phyloP scores from a whole-genome alignment of 495 filamentous ascomycete genomes.

The Entonaema liquescens region DNA sequence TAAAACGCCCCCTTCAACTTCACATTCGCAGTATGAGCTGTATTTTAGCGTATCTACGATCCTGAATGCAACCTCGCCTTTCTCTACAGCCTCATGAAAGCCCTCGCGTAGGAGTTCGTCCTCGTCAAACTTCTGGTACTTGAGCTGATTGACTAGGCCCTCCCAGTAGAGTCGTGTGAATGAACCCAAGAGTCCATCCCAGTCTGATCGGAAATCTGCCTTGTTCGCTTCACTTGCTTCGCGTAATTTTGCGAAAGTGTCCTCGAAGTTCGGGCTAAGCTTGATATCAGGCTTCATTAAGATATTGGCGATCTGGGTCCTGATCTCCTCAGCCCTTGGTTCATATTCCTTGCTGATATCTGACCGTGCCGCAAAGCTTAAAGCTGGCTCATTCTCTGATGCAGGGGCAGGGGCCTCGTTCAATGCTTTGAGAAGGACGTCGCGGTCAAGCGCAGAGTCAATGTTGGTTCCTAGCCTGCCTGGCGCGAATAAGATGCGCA shows the following conservation, averaged over 20 bases:
- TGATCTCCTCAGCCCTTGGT: constrained; percentile 45
- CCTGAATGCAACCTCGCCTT: constrained; percentile 52
- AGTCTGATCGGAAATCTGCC: constrained; percentile 50
- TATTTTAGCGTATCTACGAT: constrained; percentile 57
- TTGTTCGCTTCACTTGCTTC: constrained; percentile 38
- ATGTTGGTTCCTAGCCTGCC: constrained; percentile 57
- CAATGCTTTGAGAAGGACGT: constrained; percentile 52
- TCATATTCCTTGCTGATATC: constrained; percentile 58
- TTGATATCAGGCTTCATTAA: constrained; percentile 54
- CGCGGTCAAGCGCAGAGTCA: constrained; percentile 46
- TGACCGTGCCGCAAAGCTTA: constrained; percentile 56
- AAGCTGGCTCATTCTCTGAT: constrained; percentile 29
- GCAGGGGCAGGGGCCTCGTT: constrained; percentile 50
- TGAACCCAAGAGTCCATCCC: constrained; percentile 50
- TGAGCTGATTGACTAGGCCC: constrained; percentile 46
- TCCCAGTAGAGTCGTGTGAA: constrained; percentile 54
- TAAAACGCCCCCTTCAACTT: constrained; percentile 53
- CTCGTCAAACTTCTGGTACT: constrained; percentile 53
- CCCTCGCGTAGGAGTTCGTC: constrained; percentile 60
- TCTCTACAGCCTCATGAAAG: constrained; percentile 53
- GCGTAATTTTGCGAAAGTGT: constrained; percentile 56
- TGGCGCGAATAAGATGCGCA: constrained; percentile 57
- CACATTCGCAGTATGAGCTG: constrained; percentile 52
- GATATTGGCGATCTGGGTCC: constrained; percentile 48
- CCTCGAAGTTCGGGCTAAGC: constrained; percentile 58